These are phyloP conservation scores for Ambrosia hybrid DNA, from an alignment of 140 eudicot species.

Conservation along the genomic window DNA sequence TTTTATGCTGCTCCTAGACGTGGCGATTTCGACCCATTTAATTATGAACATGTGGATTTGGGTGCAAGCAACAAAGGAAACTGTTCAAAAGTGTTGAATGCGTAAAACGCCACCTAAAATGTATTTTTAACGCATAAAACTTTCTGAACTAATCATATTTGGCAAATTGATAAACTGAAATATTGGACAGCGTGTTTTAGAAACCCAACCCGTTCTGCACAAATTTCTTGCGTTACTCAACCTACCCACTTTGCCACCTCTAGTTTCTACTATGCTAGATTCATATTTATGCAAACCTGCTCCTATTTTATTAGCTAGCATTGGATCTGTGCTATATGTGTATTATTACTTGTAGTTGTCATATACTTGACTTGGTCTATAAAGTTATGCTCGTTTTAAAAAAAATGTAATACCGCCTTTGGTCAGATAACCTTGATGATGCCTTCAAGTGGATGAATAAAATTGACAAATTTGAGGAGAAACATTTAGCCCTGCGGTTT, in stretches of 20 bases:
- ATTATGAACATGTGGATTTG: neutral
- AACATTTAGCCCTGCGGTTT: slow-evolving; percentile 50
- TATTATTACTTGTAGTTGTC: neutral
- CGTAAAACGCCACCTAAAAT: neutral
- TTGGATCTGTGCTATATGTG: neutral
- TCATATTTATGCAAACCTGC: slow-evolving; percentile 1
- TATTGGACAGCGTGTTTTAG: neutral
- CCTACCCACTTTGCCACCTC: neutral
- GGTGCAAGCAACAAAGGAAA: neutral
- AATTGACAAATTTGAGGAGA: slow-evolving; percentile 73
- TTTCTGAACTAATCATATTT: neutral
- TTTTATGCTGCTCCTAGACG: slow-evolving; percentile 3
- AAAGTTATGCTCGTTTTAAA: neutral
- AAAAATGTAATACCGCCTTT: slow-evolving; percentile 1
- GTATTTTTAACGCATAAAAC: neutral
- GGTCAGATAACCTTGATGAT: slow-evolving; percentile 61
- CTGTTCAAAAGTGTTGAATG: neutral
- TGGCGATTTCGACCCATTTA: neutral
- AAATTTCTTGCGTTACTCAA: no score
- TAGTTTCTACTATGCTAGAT: slow-evolving; percentile 7
- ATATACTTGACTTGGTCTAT: slow-evolving; percentile 5
- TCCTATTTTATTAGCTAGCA: neutral
- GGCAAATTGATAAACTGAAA: neutral
- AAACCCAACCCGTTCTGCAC: neutral
- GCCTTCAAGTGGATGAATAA: slow-evolving; percentile 62